Conservation (phyloP, 2,329 filamentous ascomycete species). For the Sclerotinia spermophila region DNA sequence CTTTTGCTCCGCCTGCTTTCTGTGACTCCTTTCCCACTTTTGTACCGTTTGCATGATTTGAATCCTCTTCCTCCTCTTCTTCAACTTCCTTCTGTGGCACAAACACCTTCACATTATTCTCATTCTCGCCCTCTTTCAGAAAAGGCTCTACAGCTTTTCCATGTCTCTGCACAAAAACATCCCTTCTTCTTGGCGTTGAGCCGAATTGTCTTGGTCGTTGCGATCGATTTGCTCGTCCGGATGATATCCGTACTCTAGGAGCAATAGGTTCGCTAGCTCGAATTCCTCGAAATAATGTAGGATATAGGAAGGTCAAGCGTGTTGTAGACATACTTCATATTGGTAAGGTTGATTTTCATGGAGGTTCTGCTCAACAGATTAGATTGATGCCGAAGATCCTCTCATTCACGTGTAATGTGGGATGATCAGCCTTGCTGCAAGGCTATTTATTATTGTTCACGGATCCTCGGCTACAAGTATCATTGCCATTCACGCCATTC, state of each 20-base stretch:
- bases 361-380: background rate
- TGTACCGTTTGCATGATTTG: background rate
- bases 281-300: constrained; percentile 58
- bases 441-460: background rate
- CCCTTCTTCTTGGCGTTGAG: constrained; percentile 40
- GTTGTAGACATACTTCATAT: constrained; percentile 52
- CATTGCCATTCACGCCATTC: too few species aligned
- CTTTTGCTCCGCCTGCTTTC: background rate
- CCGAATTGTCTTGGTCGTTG: constrained; percentile 38
- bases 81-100: constrained; percentile 20
- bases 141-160: constrained; percentile 59
- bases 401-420: background rate
- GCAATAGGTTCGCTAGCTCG: constrained; percentile 44
- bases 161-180: constrained; percentile 51
- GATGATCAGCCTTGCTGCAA: constrained; percentile 1
- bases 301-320: constrained; percentile 66
- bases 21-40: constrained; percentile 15
- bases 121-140: constrained; percentile 35
- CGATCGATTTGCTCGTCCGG: constrained; percentile 26
- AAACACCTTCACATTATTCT: constrained; percentile 25
- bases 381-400: background rate
- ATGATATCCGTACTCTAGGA: constrained; percentile 38
- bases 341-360: background rate
- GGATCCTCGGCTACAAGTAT: too few species aligned
- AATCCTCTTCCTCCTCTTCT: constrained; percentile 19